These are phyloP conservation scores for Wickerhamiella allomyrinae DNA, from an alignment of 805 yeast genomes.

Conservation along the genomic window DNA sequence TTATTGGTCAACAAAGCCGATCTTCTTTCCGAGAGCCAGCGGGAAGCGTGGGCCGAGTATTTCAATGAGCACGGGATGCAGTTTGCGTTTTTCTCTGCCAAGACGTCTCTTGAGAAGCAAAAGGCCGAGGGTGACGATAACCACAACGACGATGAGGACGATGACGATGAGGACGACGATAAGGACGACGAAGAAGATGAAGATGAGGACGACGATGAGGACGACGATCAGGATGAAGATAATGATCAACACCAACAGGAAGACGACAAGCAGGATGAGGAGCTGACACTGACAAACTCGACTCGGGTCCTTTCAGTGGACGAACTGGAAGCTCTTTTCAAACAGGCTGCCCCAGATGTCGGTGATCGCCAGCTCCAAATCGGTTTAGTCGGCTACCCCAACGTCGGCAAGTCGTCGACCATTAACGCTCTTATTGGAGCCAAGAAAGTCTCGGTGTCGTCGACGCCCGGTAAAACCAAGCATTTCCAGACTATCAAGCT, in stretches of 20 bases:
- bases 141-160: conserved; percentile 25
- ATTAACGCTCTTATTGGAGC: conserved; percentile 94
- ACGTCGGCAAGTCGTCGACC: conserved; percentile 93
- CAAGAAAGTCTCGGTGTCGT: conserved; percentile 92
- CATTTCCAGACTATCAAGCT: conserved; percentile 93
- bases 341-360: conserved; percentile 56
- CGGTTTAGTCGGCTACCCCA: conserved; percentile 96
- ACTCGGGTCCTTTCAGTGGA: conserved; percentile 63
- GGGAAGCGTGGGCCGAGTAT: conserved; percentile 77
- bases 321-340: conserved; percentile 69
- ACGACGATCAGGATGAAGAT: conserved; percentile 12
- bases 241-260: conserved; percentile 7
- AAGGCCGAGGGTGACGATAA: conserved; percentile 41
- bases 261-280: neutral
- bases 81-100: conserved; percentile 88
- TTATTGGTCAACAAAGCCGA: conserved; percentile 90
- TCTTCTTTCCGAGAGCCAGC: conserved; percentile 59
- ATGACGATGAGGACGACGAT: conserved; percentile 10
- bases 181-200: conserved; percentile 7
- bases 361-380: conserved; percentile 59
- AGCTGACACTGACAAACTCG: conserved; percentile 13
- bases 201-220: conserved; percentile 13
- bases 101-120: conserved; percentile 65
- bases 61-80: conserved; percentile 55
- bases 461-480: conserved; percentile 98